Percentiles rank a stretch among this genome's conserved stretches.
Evolutionary conservation across 2,329 filamentous ascomycete species (phyloP).

Genomic region (Volutella citrinella): DNA sequence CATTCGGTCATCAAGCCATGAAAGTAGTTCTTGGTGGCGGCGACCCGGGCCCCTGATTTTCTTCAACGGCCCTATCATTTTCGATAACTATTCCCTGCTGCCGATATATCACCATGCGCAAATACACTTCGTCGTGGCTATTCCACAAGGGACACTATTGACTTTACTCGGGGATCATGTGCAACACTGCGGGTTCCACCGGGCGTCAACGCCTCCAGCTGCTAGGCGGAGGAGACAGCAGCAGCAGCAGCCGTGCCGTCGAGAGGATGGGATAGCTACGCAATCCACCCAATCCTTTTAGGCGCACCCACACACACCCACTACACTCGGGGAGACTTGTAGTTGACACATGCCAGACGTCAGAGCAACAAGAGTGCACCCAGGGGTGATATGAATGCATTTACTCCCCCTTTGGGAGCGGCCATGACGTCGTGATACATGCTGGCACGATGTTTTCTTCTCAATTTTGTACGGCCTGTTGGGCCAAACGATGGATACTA

Average conservation of each 20-base stretch:
- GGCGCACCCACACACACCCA: no score
- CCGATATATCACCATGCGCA: constrained; percentile 3
- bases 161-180: constrained; percentile 26
- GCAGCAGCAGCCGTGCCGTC: no score
- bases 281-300: no score
- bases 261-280: no score
- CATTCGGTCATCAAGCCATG: no score
- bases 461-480: constrained; percentile 6
- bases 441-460: constrained; percentile 10
- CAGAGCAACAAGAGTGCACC: no score
- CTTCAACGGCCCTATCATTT: constrained; percentile 7
- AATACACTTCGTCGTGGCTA: constrained; percentile 19
- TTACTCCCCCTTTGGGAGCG: constrained; percentile 5
- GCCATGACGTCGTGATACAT: constrained; percentile 22
- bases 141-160: constrained; percentile 24
- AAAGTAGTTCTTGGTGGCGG: no score
- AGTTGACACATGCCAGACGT: no score
- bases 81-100: no score
- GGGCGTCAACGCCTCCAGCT: constrained; percentile 28
- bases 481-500: constrained; percentile 12
- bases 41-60: constrained; percentile 13
- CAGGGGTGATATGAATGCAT: no score
- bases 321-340: constrained; percentile 8
- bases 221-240: constrained; percentile 18
- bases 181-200: constrained; percentile 29